Evolutionary conservation across 73 alveolate genomes (phyloP).

Genomic region (Durusdinium trenchii): DNA sequence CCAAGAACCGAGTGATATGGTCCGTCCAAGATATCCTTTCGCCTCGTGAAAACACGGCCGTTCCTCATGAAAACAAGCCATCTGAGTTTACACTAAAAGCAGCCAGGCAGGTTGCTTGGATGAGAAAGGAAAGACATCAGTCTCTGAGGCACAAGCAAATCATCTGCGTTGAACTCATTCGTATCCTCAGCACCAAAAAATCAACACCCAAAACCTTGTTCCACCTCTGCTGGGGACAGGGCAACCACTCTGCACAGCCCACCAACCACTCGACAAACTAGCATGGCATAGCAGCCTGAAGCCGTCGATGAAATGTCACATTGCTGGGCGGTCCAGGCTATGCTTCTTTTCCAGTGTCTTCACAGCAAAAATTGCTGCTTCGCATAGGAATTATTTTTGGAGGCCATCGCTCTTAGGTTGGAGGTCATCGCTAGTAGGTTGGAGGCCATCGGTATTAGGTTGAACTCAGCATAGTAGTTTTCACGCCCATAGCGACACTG

Average conservation of each 20-base stretch:
- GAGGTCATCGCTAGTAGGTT: too few relatives aligned
- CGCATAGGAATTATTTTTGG: too few relatives aligned
- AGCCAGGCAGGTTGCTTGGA: not conserved
- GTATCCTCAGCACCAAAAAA: constrained; percentile 26
- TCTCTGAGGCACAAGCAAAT: constrained; percentile 40
- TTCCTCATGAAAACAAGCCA: too few relatives aligned
- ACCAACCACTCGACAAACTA: constrained; percentile 79
- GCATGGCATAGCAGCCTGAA: constrained; percentile 70
- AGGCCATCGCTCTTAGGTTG: too few relatives aligned
- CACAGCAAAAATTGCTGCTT: too few relatives aligned
- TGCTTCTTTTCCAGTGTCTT: too few relatives aligned
- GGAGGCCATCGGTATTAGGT: too few relatives aligned
- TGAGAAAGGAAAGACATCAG: not conserved
- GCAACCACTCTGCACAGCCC: constrained; percentile 81
- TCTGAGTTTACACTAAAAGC: too few relatives aligned
- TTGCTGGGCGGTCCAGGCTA: too few relatives aligned
- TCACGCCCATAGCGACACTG: too few relatives aligned
- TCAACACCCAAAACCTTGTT: not conserved
- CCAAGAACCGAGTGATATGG: constrained; percentile 85
- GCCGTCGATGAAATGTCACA: too few relatives aligned
- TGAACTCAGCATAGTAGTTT: too few relatives aligned
- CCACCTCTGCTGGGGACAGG: not conserved
- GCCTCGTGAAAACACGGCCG: not conserved
- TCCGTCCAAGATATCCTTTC: constrained; percentile 54
- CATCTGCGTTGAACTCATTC: constrained; percentile 61